Base-by-base conservation (phyloP, 176 grass and related monocot species). In the Lolium rigidum region DNA sequence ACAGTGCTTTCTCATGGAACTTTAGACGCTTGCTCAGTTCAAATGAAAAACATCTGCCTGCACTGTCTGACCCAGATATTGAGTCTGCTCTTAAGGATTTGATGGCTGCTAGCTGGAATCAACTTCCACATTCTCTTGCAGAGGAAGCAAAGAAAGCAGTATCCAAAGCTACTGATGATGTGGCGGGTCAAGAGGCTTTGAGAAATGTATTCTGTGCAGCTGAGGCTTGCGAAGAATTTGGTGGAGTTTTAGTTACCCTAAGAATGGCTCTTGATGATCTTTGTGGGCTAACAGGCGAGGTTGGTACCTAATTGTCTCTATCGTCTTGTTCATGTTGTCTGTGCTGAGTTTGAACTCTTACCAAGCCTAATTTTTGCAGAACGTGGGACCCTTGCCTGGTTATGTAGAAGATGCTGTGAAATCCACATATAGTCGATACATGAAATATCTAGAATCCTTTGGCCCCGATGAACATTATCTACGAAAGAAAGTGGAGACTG, bases 201-300 rank as follows among this genome's bases (percentile, higher is more conserved):
- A 56, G 77, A 83, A 90, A 87, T 90, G 77, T 95, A 62, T 91
- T 98, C 66, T 2, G 86, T 87, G 96, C 93, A n/a, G 91, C 93
- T 89, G 93, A 91, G 87, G 96, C 91, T 18, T 95, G 91, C 46
- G 96, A 90, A 73, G 90, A 98, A 81, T 98, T 98, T 51, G 20
- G 91, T 58, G 91, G 96, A 46, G 81, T 85, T 20, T 80, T 98
- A 48, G 91, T 98, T 67, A 83, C 86, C 84, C 88, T 98, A 70
- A 93, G 96, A 80, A 92, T 98, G 93, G 90, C 96, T 52, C 93
- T 98, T 79, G 96, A 98, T 89, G 96, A 98, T 87, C 88, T 98
- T 80, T 78, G 86, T 6, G 96, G 96, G 17, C 46, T 98, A 47
- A 92, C 87, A 74, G 93, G 96, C 21, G 96, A 98, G 87, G 96